Base-by-base conservation (phyloP, 495 filamentous ascomycete genomes). In the Penicillium antarcticum region DNA sequence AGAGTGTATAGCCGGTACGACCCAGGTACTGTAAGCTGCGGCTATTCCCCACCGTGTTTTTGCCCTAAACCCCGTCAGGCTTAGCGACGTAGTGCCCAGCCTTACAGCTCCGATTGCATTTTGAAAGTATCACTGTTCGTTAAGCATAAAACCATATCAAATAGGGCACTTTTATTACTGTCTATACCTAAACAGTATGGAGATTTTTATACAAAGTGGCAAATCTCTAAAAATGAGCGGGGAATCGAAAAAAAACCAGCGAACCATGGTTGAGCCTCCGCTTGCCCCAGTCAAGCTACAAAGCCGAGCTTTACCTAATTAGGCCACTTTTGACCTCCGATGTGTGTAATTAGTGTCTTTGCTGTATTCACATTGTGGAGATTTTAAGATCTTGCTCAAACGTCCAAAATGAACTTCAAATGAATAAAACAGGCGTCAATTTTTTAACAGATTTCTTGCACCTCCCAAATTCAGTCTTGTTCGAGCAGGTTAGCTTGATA, bases 241-340 rank as follows among this genome's bases (percentile, higher is more conserved):
- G 53, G 53, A 57, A 65, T 38, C 21, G 31, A n/a, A 55, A 55
- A 52, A 55, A 52, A 48, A 52, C 47, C 35, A 42, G 9, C 31
- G 45, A 44, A 39, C 61, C 62, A 65, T 60, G 62, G 62, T 58
- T 65, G 56, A 63, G 62, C 60, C 62, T 65, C 62, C 56, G 45
- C 56, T 29, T 38, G 38, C 40, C 56, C 46, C 48, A 46, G 33
- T 52, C 26, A 34, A 49, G 37, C 49, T 36, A 38, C 34, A 44
- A 19, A 37, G 29, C 31, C 13, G 32, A 26, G n/a, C 53, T 39
- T 52, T 55, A 41, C 62, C 62, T 10, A 58, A 60, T 42, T 16
- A 17, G 49, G 62, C 24, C 37, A 8, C 26, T 29, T 29, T 29
- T 7, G 9, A 29, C 26, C 26, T 29, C 9, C 26, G 2, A 9